Conservation (phyloP, 2,329 filamentous ascomycete genomes). For the Fusarium continuum region DNA sequence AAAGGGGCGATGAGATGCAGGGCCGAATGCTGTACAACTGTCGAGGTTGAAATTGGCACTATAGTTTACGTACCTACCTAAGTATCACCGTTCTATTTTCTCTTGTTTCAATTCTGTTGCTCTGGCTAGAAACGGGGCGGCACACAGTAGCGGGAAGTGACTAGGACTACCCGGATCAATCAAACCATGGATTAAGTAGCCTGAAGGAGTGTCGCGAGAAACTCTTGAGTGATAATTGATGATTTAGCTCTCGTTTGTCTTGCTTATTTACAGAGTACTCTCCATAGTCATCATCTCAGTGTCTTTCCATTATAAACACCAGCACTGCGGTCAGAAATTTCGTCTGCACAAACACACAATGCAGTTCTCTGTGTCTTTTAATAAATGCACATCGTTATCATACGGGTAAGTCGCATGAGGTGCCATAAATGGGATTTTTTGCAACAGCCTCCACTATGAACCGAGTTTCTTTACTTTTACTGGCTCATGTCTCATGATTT, state of each 20-base stretch:
- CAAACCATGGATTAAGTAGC: background rate
- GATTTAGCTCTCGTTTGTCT: background rate
- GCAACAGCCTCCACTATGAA: slow-evolving; percentile 9
- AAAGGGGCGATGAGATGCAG: background rate
- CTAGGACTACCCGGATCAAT: background rate
- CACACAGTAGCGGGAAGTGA: background rate
- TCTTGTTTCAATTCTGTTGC: background rate
- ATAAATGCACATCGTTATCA: background rate
- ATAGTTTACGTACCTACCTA: background rate
- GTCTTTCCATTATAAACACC: background rate
- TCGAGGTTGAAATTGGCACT: slow-evolving; percentile 2
- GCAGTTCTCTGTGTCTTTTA: background rate
- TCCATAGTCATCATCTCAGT: no score
- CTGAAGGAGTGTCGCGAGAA: background rate
- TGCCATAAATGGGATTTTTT: background rate
- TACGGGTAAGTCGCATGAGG: background rate
- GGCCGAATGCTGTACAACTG: background rate
- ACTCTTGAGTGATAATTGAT: background rate
- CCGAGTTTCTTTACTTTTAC: slow-evolving; percentile 8
- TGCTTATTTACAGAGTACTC: no score
- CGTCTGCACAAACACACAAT: background rate
- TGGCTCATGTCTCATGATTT: slow-evolving; percentile 7
- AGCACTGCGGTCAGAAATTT: background rate
- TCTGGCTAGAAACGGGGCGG: background rate
- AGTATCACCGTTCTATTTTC: background rate